A percentile compares a stretch with the other conserved stretches of the same genome.
phyloP scores from a whole-genome alignment of 257 asterid genomes.

The Dorcoceras hygrometricum region DNA sequence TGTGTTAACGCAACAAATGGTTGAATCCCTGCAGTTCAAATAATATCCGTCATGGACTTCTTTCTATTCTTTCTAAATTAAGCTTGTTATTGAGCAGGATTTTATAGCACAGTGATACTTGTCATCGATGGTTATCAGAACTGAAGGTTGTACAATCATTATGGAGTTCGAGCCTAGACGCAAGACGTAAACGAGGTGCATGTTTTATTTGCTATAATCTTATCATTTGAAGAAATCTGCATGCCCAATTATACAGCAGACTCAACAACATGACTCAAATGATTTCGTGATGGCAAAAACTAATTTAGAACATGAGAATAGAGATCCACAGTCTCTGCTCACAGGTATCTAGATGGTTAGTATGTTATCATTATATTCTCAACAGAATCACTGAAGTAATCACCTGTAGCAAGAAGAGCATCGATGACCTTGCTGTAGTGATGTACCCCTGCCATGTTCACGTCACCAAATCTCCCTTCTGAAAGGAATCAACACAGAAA shows the following conservation, averaged over 20 bases:
- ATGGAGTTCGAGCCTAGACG: no score
- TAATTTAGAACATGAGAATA: neutral
- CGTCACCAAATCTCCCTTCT: slow-evolving; percentile 57
- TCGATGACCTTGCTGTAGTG: slow-evolving; percentile 58
- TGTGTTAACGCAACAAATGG: slow-evolving; percentile 61
- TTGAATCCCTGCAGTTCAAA: slow-evolving; percentile 41
- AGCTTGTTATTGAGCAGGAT: neutral
- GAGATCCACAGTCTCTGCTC: no score
- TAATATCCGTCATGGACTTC: neutral
- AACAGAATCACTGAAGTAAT: neutral
- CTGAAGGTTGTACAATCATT: no score
- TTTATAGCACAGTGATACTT: neutral
- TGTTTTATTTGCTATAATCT: no score
- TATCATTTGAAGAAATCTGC: no score
- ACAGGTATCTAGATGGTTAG: no score
- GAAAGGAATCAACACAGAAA: slow-evolving; percentile 8
- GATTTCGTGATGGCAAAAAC: no score
- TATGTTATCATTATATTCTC: neutral
- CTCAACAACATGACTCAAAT: no score
- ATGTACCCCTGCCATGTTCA: slow-evolving; percentile 52
- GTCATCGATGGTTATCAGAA: neutral
- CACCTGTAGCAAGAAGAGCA: slow-evolving; percentile 49
- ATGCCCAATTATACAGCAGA: no score
- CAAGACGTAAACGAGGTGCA: no score
- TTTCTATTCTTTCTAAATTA: no score